Evolutionary conservation across 2,329 filamentous ascomycete genomes (phyloP).

Genomic region (Seiridium unicorne): DNA sequence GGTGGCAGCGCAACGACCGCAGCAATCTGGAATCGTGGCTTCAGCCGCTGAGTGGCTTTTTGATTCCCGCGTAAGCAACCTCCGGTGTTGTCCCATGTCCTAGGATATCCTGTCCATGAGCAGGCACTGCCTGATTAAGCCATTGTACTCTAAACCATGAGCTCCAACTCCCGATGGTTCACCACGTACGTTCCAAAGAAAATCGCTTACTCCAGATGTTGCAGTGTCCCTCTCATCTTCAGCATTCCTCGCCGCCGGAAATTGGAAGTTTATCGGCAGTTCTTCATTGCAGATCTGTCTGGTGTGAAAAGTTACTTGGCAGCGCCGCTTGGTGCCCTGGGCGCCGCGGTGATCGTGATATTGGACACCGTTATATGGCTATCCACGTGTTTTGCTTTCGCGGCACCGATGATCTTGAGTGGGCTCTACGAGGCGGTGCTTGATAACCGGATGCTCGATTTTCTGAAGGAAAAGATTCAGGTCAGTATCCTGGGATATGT

Average conservation of each 20-base stretch:
- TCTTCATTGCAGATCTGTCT: constrained; percentile 1
- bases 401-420: constrained; percentile 2
- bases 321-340: neutral
- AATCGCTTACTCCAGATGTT: too few relatives aligned
- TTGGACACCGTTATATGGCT: constrained; percentile 2
- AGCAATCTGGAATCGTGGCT: constrained; percentile 3
- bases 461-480: constrained; percentile 1
- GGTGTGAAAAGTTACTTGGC: constrained; percentile 1
- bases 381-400: constrained; percentile 4
- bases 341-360: neutral
- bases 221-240: neutral
- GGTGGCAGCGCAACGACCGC: neutral
- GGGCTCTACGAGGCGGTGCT: neutral
- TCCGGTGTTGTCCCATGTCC: too few relatives aligned
- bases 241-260: constrained; percentile 2
- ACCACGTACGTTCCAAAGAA: too few relatives aligned
- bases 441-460: constrained; percentile 1
- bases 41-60: constrained; percentile 1
- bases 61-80: neutral
- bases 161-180: too few relatives aligned
- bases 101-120: too few relatives aligned
- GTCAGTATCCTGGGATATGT: neutral
- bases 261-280: constrained; percentile 3
- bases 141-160: too few relatives aligned
- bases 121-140: too few relatives aligned